phyloP scores from a whole-genome alignment of 2,329 filamentous ascomycete species.

The Dryadomyces sulphureus region DNA sequence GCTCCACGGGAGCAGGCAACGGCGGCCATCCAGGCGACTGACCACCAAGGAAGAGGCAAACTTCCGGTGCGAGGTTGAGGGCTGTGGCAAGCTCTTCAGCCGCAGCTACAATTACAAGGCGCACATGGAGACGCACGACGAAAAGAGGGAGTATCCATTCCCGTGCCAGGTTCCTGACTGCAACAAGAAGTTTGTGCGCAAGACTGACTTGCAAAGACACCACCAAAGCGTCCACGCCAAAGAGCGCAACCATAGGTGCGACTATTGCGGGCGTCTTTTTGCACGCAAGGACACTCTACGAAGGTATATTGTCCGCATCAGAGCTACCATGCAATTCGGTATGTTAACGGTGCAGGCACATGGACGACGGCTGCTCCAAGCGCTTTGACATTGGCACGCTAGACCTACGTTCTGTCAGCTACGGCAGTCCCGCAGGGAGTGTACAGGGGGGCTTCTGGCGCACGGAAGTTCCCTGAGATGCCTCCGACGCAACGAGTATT shows the following conservation, averaged over 20 bases:
- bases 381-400: constrained; percentile 44
- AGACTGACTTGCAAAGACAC: constrained; percentile 58
- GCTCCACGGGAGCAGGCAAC: constrained; percentile 14
- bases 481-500: too few relatives aligned
- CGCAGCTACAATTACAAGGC: constrained; percentile 77
- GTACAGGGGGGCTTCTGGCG: neutral
- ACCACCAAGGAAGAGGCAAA: constrained; percentile 57
- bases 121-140: constrained; percentile 73
- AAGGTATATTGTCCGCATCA: constrained; percentile 37
- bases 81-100: constrained; percentile 68
- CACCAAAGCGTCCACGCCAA: constrained; percentile 59
- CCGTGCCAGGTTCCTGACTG: constrained; percentile 52
- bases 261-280: constrained; percentile 57
- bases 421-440: constrained; percentile 10
- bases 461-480: neutral
- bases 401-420: constrained; percentile 25
- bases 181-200: constrained; percentile 63
- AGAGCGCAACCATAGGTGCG: constrained; percentile 53
- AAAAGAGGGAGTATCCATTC: constrained; percentile 55
- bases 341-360: constrained; percentile 38
- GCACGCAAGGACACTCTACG: constrained; percentile 70
- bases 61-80: constrained; percentile 50
- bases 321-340: neutral
- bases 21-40: constrained; percentile 31
- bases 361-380: constrained; percentile 62